These are phyloP conservation scores for Candida morakotiae DNA, from an alignment of 805 yeast genomes.

Conservation along the genomic window DNA sequence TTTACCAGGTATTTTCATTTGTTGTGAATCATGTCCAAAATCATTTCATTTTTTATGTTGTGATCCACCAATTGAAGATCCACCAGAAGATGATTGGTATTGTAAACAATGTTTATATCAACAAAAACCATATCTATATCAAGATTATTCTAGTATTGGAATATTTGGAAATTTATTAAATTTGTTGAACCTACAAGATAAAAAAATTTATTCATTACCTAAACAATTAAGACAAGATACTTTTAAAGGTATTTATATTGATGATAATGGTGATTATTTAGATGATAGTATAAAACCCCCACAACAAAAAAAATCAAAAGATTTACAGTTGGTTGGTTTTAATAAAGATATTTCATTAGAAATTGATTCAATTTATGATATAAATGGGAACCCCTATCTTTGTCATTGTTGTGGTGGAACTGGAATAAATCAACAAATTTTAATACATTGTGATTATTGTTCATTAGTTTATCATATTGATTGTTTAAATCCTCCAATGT, in stretches of 20 bases:
- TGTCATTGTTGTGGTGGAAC: conserved; percentile 78
- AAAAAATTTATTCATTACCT: conserved; percentile 53
- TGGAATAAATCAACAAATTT: conserved; percentile 53
- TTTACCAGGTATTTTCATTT: conserved; percentile 80
- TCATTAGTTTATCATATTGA: conserved; percentile 83
- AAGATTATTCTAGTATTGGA: conserved; percentile 37
- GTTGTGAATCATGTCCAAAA: conserved; percentile 91
- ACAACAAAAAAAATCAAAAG: conserved; percentile 39
- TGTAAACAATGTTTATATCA: conserved; percentile 71
- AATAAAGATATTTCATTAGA: conserved; percentile 50
- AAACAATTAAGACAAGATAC: conserved; percentile 55
- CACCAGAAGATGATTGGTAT: conserved; percentile 89
- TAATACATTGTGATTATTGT: conserved; percentile 82
- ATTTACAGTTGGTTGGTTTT: conserved; percentile 30
- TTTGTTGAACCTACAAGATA: conserved; percentile 56
- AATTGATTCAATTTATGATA: conserved; percentile 62
- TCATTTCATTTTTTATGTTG: conserved; percentile 91
- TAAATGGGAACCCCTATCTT: conserved; percentile 60
- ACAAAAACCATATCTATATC: conserved; percentile 20
- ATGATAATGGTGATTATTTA: conserved; percentile 65
- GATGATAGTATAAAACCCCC: conserved; percentile 48
- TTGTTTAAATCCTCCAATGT: conserved; percentile 73
- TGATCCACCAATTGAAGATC: conserved; percentile 81
- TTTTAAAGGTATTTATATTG: conserved; percentile 69
- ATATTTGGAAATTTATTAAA: conserved; percentile 56